These are phyloP conservation scores for Raphanus sativus DNA, from an alignment of 345 rosid species.

Conservation along the genomic window DNA sequence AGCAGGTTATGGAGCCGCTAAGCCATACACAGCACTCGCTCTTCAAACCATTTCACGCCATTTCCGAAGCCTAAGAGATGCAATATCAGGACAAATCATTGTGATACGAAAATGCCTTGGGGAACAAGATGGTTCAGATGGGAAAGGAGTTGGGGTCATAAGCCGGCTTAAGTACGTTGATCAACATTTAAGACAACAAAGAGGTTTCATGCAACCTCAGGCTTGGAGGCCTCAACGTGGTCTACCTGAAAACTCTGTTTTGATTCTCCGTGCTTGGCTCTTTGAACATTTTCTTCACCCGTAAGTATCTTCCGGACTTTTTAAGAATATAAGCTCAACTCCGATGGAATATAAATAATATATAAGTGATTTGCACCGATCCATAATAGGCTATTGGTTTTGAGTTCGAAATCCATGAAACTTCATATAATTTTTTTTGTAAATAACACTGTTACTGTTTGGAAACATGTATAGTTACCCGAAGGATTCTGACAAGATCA, in stretches of 20 bases:
- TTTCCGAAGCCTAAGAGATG: constrained; percentile 89
- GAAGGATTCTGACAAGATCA: constrained; percentile 93
- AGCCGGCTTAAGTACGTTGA: constrained; percentile 85
- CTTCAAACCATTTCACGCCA: constrained; percentile 96
- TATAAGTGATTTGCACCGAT: not conserved
- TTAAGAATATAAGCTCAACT: not conserved
- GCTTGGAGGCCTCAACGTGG: constrained; percentile 99
- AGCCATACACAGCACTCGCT: constrained; percentile 92
- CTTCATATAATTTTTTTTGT: not conserved
- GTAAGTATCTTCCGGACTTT: constrained; percentile 45
- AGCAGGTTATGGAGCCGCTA: constrained; percentile 91
- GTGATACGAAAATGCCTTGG: constrained; percentile 69
- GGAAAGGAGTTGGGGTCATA: constrained; percentile 65
- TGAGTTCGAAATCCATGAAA: not conserved
- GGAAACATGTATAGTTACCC: constrained; percentile 60
- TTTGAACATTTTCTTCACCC: constrained; percentile 99
- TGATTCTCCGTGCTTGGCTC: constrained; percentile 97
- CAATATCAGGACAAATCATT: constrained; percentile 67
- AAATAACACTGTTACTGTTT: not conserved
- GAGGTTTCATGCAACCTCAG: constrained; percentile 85
- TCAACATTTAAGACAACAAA: constrained; percentile 91
- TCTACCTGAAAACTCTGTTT: constrained; percentile 92
- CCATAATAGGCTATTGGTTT: not conserved
- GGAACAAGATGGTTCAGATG: constrained; percentile 76
- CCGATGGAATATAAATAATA: not conserved